phyloP scores from a whole-genome alignment of 345 rosid genomes.

The Hibiscus syriacus region DNA sequence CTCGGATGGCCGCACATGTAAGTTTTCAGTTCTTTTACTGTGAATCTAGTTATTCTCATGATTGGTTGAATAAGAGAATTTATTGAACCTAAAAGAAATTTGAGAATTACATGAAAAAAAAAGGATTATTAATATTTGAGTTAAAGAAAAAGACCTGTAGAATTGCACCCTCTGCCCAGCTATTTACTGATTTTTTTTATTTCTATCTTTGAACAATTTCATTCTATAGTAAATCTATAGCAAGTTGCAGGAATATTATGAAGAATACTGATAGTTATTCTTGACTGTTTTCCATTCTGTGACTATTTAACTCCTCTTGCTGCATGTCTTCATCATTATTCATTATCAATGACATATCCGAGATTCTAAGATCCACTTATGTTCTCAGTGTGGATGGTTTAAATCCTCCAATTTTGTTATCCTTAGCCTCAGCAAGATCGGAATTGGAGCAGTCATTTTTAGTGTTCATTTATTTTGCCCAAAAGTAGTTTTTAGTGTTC shows the following conservation, averaged over 20 bases:
- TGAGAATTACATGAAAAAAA: not conserved
- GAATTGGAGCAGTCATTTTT: not conserved
- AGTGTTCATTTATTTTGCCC: no score
- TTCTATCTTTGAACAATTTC: not conserved
- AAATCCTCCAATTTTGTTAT: not conserved
- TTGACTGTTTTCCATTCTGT: no score
- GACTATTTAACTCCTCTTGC: no score
- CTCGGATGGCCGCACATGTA: slow-evolving; percentile 99
- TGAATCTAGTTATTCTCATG: not conserved
- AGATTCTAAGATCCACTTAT: no score
- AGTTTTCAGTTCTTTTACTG: slow-evolving; percentile 17
- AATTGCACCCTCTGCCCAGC: not conserved
- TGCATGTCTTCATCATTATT: not conserved
- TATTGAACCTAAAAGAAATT: not conserved
- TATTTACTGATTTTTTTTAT: not conserved
- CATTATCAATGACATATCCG: not conserved
- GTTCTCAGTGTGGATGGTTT: no score
- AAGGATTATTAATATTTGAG: no score
- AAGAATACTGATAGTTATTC: not conserved
- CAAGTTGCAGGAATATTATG: not conserved
- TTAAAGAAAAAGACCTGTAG: not conserved
- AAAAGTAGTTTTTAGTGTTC: no score
- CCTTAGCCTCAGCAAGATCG: not conserved
- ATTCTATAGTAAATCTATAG: not conserved
- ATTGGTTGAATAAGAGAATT: not conserved